These are phyloP conservation scores for Leccinum variicolor DNA, from an alignment of 768 basidiomycete species.

Conservation along the genomic window DNA sequence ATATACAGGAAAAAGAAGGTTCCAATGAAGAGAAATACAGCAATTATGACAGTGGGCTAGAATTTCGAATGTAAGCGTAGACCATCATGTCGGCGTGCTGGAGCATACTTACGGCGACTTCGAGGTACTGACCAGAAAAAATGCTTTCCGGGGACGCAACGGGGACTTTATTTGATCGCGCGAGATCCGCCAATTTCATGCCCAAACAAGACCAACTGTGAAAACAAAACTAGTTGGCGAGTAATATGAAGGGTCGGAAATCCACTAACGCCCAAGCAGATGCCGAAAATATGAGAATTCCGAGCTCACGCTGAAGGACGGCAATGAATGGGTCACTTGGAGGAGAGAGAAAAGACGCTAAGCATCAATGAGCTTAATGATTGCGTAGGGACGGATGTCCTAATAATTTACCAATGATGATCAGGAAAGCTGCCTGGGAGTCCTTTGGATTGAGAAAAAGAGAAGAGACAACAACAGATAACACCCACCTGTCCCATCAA, in stretches of 20 bases:
- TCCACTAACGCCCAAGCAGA: slow-evolving; percentile 60
- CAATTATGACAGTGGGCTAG: slow-evolving; percentile 57
- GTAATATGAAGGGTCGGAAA: background rate
- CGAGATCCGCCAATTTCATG: slow-evolving; percentile 56
- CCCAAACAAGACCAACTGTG: slow-evolving; percentile 65
- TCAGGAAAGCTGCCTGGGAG: slow-evolving; percentile 57
- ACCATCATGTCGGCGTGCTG: background rate
- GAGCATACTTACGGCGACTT: slow-evolving; percentile 36
- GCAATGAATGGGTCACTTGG: slow-evolving; percentile 66
- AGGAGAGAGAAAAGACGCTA: slow-evolving; percentile 64
- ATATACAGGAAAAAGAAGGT: slow-evolving; percentile 55
- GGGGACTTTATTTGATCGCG: slow-evolving; percentile 43
- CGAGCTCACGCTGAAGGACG: slow-evolving; percentile 62
- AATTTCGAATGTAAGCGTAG: background rate
- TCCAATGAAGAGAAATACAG: slow-evolving; percentile 62
- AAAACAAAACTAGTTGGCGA: background rate
- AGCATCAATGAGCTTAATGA: background rate
- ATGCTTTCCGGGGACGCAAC: slow-evolving; percentile 38
- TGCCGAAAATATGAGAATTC: slow-evolving; percentile 47
- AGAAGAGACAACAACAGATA: background rate
- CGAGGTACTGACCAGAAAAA: slow-evolving; percentile 53
- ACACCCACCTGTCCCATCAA: slow-evolving; percentile 54
- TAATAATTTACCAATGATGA: slow-evolving; percentile 50
- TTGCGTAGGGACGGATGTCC: background rate
- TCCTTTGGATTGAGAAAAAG: background rate